Evolutionary conservation across 129 eudicot species (phyloP).

Genomic region (Pittosporum tobira): DNA sequence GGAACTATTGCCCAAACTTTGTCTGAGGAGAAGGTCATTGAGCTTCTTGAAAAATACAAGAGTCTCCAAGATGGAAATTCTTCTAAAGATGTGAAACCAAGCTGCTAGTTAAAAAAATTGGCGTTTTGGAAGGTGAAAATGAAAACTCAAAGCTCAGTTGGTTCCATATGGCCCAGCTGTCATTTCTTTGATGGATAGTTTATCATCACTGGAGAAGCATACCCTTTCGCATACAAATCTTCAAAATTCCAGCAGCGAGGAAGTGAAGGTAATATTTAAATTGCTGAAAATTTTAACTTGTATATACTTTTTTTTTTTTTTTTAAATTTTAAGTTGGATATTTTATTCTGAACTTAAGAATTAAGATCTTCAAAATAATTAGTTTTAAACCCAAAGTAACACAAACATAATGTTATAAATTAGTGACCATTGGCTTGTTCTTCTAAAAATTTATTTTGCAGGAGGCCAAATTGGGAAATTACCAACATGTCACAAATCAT

Average conservation of each 20-base stretch:
- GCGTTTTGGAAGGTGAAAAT: slow-evolving; percentile 52
- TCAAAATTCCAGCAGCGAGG: slow-evolving; percentile 27
- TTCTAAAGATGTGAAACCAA: slow-evolving; percentile 20
- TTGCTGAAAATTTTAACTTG: background rate
- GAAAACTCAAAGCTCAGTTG: slow-evolving; percentile 45
- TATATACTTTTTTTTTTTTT: too few relatives aligned
- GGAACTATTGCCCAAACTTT: slow-evolving; percentile 39
- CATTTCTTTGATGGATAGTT: slow-evolving; percentile 43
- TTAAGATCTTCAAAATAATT: too few relatives aligned
- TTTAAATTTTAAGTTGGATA: too few relatives aligned
- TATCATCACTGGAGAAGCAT: slow-evolving; percentile 59
- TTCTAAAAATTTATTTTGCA: slow-evolving; percentile 16
- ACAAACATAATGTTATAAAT: background rate
- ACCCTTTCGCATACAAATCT: slow-evolving; percentile 27
- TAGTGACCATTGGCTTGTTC: slow-evolving; percentile 1
- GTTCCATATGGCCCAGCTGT: slow-evolving; percentile 48
- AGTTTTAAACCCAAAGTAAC: too few relatives aligned
- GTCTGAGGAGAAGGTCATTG: slow-evolving; percentile 58
- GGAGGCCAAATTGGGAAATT: slow-evolving; percentile 28
- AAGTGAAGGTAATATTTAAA: slow-evolving; percentile 37
- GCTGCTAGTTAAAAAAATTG: slow-evolving; percentile 30
- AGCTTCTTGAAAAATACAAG: slow-evolving; percentile 43
- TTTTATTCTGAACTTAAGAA: background rate
- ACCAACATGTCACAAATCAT: slow-evolving; percentile 8
- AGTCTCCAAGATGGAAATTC: slow-evolving; percentile 34